A percentile compares a stretch with the other conserved stretches of the same genome.
phyloP scores from a whole-genome alignment of 192 early-diverging fungal genomes.

The Neocallimastix lanati region DNA sequence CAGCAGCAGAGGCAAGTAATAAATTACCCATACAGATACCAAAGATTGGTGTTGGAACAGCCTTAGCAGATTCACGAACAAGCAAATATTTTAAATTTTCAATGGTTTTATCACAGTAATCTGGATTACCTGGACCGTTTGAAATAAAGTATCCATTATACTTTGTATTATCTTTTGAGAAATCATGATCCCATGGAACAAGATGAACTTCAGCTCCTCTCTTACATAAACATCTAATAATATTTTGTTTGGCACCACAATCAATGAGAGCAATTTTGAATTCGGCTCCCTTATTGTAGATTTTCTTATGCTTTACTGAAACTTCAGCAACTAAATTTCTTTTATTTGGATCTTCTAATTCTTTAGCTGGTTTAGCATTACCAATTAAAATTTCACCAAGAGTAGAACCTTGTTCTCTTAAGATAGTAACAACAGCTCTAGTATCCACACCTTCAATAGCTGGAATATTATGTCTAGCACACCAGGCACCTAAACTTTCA shows the following conservation, averaged over 20 bases:
- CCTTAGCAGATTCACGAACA: conserved; percentile 8
- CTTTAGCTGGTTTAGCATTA: conserved; percentile 7
- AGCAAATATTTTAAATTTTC: conserved; percentile 43
- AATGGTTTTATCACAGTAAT: conserved; percentile 42
- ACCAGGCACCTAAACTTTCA: conserved; percentile 83
- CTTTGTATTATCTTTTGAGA: conserved; percentile 15
- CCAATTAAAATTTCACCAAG: conserved; percentile 59
- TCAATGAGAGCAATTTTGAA: conserved; percentile 66
- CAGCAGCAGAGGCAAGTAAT: conserved; percentile 76
- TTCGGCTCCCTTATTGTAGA: conserved; percentile 59
- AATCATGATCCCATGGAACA: conserved; percentile 71
- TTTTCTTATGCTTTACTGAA: conserved; percentile 42
- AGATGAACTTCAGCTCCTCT: conserved; percentile 69
- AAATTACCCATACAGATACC: conserved; percentile 97
- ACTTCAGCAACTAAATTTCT: conserved; percentile 64
- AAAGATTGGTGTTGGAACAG: conserved; percentile 64
- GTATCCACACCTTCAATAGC: conserved; percentile 86
- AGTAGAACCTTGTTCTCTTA: conserved; percentile 72
- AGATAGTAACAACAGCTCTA: conserved; percentile 63
- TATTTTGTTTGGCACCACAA: conserved; percentile 88
- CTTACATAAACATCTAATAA: conserved; percentile 60
- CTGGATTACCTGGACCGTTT: no score
- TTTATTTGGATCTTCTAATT: conserved; percentile 44
- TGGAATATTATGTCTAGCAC: conserved; percentile 58
- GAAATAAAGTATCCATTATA: conserved; percentile 82